phyloP scores from a whole-genome alignment of 129 eudicot species.

The Chrysanthemum seticuspe region DNA sequence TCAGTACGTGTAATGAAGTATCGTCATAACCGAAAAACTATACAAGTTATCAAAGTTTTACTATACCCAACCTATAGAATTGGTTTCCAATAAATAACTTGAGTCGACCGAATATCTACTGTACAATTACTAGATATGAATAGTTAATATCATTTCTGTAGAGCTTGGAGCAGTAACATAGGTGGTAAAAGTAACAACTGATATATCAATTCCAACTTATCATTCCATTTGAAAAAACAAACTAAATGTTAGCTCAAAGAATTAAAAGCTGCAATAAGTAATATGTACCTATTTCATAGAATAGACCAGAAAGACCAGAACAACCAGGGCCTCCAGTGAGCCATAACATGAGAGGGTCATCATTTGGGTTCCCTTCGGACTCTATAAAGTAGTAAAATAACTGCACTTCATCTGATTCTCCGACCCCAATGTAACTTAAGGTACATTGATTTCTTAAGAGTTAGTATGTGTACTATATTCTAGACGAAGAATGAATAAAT shows the following conservation, averaged over 20 bases:
- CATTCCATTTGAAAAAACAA: too few species aligned
- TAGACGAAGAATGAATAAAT: neutral
- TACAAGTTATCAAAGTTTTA: too few species aligned
- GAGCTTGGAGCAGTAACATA: too few species aligned
- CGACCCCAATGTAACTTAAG: conserved; percentile 26
- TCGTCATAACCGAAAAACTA: too few species aligned
- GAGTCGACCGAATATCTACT: too few species aligned
- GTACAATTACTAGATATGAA: too few species aligned
- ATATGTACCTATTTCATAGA: conserved; percentile 25
- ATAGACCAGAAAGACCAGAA: conserved; percentile 23
- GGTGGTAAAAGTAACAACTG: too few species aligned
- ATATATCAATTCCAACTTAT: neutral
- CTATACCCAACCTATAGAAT: too few species aligned
- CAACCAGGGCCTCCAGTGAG: conserved; percentile 39
- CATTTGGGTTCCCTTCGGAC: conserved; percentile 27
- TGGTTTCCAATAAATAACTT: too few species aligned
- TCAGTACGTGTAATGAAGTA: too few species aligned
- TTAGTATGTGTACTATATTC: conserved; percentile 3
- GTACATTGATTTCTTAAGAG: conserved; percentile 1
- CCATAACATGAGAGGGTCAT: conserved; percentile 38
- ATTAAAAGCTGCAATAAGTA: neutral
- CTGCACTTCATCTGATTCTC: conserved; percentile 33
- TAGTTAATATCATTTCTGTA: too few species aligned
- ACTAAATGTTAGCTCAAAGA: neutral
- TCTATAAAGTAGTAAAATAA: conserved; percentile 29